Evolutionary conservation across 345 rosid genomes (phyloP).

Genomic region (Hypericum perforatum): DNA sequence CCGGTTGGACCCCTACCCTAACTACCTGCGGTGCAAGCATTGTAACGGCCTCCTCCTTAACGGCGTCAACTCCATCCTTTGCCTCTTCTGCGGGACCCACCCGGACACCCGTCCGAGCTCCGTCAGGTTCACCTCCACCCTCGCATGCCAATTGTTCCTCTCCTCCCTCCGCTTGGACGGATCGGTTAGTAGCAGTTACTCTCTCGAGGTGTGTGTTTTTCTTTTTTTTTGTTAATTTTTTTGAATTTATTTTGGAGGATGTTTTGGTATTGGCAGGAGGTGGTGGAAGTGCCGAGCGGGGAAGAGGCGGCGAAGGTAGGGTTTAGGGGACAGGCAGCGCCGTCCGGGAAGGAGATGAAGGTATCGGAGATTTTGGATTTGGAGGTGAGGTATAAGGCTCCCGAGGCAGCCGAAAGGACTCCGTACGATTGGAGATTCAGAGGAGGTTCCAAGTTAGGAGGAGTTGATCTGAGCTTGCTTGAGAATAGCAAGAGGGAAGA

Average conservation of each 20-base stretch:
- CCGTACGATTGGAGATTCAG: conserved; percentile 9
- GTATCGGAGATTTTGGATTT: conserved; percentile 61
- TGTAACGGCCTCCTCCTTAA: conserved; percentile 60
- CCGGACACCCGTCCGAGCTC: conserved; percentile 44
- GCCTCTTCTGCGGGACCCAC: conserved; percentile 69
- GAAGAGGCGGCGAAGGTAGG: conserved; percentile 26
- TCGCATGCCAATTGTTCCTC: conserved; percentile 60
- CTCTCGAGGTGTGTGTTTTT: background rate
- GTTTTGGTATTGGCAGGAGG: conserved; percentile 44
- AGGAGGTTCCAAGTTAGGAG: conserved; percentile 34
- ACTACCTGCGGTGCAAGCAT: conserved; percentile 52
- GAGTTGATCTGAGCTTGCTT: conserved; percentile 32
- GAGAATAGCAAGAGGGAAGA: conserved; percentile 28
- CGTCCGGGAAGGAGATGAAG: conserved; percentile 22
- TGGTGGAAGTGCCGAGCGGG: conserved; percentile 34
- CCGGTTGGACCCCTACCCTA: conserved; percentile 50
- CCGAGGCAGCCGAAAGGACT: conserved; percentile 22
- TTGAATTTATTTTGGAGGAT: background rate
- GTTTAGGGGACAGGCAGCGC: conserved; percentile 27
- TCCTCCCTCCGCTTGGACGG: conserved; percentile 57
- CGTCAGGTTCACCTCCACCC: conserved; percentile 50
- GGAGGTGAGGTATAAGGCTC: conserved; percentile 48
- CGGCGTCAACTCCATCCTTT: conserved; percentile 47
- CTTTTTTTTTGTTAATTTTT: background rate
- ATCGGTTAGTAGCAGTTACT: conserved; percentile 36